Base-by-base conservation (phyloP, 208 protist genomes). In the Naegleria gruberi region DNA sequence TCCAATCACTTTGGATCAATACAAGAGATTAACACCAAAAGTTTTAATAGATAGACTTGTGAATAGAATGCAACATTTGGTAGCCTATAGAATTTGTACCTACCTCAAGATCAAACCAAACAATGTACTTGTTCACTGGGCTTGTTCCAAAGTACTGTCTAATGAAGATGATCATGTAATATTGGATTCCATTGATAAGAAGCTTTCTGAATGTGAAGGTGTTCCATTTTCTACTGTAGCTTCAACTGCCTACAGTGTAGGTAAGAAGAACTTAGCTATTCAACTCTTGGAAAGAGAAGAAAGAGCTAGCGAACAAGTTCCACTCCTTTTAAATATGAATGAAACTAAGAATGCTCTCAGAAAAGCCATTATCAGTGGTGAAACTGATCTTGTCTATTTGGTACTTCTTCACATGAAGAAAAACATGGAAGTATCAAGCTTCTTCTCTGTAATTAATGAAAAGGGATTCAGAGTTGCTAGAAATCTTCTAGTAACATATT, bases 111-210 rank as follows among this genome's bases (percentile, higher is more conserved):
- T 95, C 19, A 92, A 94, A 85, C 91, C 91, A 5, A 94, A 96
- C 41, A 91, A 84, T 12, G 94, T 99, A 8, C 92, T 99, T n/a
- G 90, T 95, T 77, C 94, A 97, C 90, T 99, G 98, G 97, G 97
- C 97, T 15, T 94, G 97, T 89, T 92, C 90, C 19, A 98, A 98
- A 91, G 94, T 99, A 15, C 15, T 91, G 15, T 55, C 40, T 8
- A 23, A 92, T 34, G 44, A 84, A 77, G 37, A 88, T 0, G 92
- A 92, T 88, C 30, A 90, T 15, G 90, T 92, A n/a, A 42, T 96
- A 0, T 82, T 84, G 73, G 8, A 91, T 40, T 86, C 81, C 2
- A 95, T 96, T 6, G 82, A 92, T 8, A 82, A 91, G 2, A 94
- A 94, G 45, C 65, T 96, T 2, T 82, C 90, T 37, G 41, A 47